phyloP scores from a whole-genome alignment of 495 filamentous ascomycete genomes.

The Trichocladium uniseriatum region DNA sequence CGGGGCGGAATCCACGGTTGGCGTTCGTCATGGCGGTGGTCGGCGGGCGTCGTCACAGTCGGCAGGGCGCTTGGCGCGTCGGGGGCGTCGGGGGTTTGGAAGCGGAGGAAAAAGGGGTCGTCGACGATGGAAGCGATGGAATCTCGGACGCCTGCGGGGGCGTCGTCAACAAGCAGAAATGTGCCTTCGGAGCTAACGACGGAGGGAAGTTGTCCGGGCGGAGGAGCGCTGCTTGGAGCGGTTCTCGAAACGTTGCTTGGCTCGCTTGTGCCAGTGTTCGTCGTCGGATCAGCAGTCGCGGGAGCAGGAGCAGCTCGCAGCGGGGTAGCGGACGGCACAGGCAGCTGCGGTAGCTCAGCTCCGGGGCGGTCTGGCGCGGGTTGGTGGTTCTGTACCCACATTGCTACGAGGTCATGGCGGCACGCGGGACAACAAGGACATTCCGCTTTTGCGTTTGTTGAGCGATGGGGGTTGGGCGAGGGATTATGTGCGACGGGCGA shows the following conservation, averaged over 20 bases:
- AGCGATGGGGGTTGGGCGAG: no score
- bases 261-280: constrained; percentile 3
- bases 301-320: not conserved
- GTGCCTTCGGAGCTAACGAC: constrained; percentile 16
- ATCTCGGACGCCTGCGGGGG: constrained; percentile 26
- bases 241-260: not conserved
- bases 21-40: constrained; percentile 28
- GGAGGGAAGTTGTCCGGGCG: constrained; percentile 6
- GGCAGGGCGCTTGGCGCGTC: constrained; percentile 4
- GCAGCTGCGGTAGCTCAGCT: constrained; percentile 6
- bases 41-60: constrained; percentile 6
- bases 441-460: not conserved
- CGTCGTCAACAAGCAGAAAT: constrained; percentile 26
- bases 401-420: constrained; percentile 9
- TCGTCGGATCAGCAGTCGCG: not conserved
- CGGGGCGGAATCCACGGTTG: constrained; percentile 32
- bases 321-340: constrained; percentile 11
- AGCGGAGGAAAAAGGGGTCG: constrained; percentile 39
- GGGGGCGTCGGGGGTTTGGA: constrained; percentile 7
- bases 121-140: constrained; percentile 38
- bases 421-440: not conserved
- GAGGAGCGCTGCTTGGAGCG: not conserved
- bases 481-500: no score
- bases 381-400: constrained; percentile 24
- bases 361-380: constrained; percentile 15